Base-by-base conservation (phyloP, 139 green algal species). In the Tetraselmis chui region DNA sequence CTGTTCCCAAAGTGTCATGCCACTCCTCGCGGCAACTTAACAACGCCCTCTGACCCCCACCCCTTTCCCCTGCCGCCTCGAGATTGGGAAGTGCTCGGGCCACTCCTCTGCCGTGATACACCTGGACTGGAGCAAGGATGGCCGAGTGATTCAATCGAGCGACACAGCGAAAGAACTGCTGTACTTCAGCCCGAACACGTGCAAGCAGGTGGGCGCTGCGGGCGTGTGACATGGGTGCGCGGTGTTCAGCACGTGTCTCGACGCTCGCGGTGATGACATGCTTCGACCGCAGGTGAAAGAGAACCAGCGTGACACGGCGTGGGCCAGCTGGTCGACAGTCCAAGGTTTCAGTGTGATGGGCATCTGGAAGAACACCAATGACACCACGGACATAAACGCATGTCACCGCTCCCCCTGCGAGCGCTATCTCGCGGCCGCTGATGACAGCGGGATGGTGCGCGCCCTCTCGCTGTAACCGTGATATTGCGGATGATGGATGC, bases 311-410 rank as follows among this genome's bases (percentile, higher is more conserved):
- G 89, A 95, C 86, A 78, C 85, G 2, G 59, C 84, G 22, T 94
- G 87, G 84, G 32, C 81, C 32, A 92, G 88, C 22, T 93, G 87
- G 84, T 94, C 89, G 22, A 81, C 80, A 77, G 30, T 88, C 2
- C 86, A 93, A 26, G 92, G 90, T 29, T 95, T 94, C 83, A 87
- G 87, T 31, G 91, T 92, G 28, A 93, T 94, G 89, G 90, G 91
- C 76, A 91, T 94, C 77, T 94, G 87, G 87, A 67, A 67, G 18
- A 67, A 67, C 45, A 67, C 45, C 11, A 67, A 18, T 18, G 90
- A 94, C 79, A 88, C 88, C 32, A 93, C 89, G 0, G 91, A 95
- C 84, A 89, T 95, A 81, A 95, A 95, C 83, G 80, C 90, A 1
- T 2, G 67, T 23, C 29, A 89, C 59, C 86, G 78, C 23, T 58